A percentile compares a stretch with the other conserved stretches of the same genome.
Evolutionary conservation across 306 rosid species (phyloP).

Genomic region (Coriaria nepalensis): DNA sequence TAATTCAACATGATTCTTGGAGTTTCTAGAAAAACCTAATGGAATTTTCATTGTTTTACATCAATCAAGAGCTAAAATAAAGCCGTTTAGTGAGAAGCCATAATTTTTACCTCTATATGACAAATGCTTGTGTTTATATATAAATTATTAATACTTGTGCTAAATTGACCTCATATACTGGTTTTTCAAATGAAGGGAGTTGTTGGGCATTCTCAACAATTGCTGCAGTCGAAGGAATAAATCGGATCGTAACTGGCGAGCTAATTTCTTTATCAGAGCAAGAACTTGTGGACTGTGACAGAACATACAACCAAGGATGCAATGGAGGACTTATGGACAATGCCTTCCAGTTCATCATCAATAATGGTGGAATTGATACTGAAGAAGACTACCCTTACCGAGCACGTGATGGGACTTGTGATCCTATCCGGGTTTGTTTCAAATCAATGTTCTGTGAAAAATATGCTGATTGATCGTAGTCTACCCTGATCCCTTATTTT

Average conservation of each 20-base stretch:
- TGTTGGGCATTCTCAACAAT: slow-evolving; percentile 5
- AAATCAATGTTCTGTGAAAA: not conserved
- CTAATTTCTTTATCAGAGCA: slow-evolving; percentile 1
- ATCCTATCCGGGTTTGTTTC: not conserved
- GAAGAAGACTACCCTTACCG: slow-evolving; percentile 3
- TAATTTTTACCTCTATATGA: not conserved
- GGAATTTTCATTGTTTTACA: too few relatives aligned
- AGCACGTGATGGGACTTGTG: not conserved
- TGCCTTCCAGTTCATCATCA: not conserved
- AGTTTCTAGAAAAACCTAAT: too few relatives aligned
- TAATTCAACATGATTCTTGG: too few relatives aligned
- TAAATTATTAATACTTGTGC: not conserved
- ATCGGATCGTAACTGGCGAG: slow-evolving; percentile 2
- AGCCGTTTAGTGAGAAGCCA: too few relatives aligned
- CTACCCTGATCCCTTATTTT: not conserved
- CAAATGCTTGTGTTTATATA: not conserved
- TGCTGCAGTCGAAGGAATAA: slow-evolving; percentile 6
- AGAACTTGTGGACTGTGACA: not conserved
- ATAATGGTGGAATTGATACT: slow-evolving; percentile 1
- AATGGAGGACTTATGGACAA: slow-evolving; percentile 4
- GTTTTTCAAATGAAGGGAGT: not conserved
- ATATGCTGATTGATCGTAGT: not conserved
- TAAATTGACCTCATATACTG: not conserved
- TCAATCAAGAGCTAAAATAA: too few relatives aligned
- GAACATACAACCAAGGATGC: not conserved